A percentile compares a stretch with the other conserved stretches of the same genome.
phyloP scores from a whole-genome alignment of 768 basidiomycete genomes.

The Auricularia cornea region DNA sequence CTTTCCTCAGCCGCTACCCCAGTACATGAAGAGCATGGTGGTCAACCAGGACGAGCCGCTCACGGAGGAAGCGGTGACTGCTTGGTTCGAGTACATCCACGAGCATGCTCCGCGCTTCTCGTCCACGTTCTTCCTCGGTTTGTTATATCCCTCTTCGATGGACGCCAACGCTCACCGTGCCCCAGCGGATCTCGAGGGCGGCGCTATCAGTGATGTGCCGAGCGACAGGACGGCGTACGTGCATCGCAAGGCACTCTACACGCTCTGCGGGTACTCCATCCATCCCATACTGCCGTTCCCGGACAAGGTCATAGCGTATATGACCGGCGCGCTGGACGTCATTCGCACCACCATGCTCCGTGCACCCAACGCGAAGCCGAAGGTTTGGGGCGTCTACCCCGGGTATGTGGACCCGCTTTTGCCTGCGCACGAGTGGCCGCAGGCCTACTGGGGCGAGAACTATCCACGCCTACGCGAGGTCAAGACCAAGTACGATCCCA shows the following conservation, averaged over 20 bases:
- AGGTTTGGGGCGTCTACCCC: slow-evolving; percentile 3
- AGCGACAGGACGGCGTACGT: slow-evolving; percentile 1
- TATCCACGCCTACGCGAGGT: slow-evolving; percentile 21
- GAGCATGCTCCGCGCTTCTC: neutral
- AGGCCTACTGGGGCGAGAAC: slow-evolving; percentile 29
- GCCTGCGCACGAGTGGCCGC: neutral
- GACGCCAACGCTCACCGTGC: neutral
- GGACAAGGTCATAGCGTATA: neutral
- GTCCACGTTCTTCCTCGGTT: neutral
- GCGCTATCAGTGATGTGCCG: neutral
- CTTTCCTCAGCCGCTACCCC: neutral
- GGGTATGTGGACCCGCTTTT: neutral
- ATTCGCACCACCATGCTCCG: neutral
- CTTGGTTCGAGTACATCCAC: slow-evolving; percentile 3
- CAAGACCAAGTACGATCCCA: slow-evolving; percentile 22
- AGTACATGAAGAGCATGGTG: slow-evolving; percentile 1
- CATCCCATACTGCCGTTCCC: slow-evolving; percentile 1
- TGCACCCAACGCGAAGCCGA: neutral
- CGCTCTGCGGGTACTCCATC: slow-evolving; percentile 1
- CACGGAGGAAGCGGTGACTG: neutral
- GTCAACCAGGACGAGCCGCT: slow-evolving; percentile 1
- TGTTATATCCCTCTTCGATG: neutral
- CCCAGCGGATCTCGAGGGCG: slow-evolving; percentile 3
- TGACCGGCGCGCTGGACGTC: slow-evolving; percentile 1
- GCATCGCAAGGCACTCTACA: neutral